These are phyloP conservation scores for Penicillium expansum DNA, from an alignment of 2,329 filamentous ascomycete species.

Conservation along the genomic window DNA sequence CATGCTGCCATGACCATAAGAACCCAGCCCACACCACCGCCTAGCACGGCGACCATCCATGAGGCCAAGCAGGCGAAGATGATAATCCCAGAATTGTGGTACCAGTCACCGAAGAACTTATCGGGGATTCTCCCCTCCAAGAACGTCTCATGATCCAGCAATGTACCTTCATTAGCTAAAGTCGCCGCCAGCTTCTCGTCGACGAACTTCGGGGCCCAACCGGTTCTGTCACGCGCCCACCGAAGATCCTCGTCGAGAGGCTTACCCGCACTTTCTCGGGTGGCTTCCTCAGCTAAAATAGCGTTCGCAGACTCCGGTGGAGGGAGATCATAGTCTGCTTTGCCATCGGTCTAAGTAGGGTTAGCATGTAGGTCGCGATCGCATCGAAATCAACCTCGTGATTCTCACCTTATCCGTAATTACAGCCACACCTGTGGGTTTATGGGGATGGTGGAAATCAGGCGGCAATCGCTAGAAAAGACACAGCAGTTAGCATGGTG, in stretches of 20 bases:
- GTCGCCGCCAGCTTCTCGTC: slow-evolving; percentile 53
- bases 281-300: slow-evolving; percentile 54
- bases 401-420: slow-evolving; percentile 67
- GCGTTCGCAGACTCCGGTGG: slow-evolving; percentile 60
- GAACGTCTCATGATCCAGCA: slow-evolving; percentile 85
- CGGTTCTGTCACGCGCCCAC: slow-evolving; percentile 62
- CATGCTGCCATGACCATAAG: slow-evolving; percentile 90
- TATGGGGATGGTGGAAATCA: slow-evolving; percentile 57
- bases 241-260: slow-evolving; percentile 55
- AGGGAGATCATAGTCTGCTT: slow-evolving; percentile 72
- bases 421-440: slow-evolving; percentile 50
- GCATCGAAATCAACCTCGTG: neutral
- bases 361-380: slow-evolving; percentile 2
- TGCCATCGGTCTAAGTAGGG: slow-evolving; percentile 59
- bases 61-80: slow-evolving; percentile 86
- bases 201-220: slow-evolving; percentile 87
- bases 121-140: slow-evolving; percentile 82
- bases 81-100: slow-evolving; percentile 94
- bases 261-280: slow-evolving; percentile 50
- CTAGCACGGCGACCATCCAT: slow-evolving; percentile 84
- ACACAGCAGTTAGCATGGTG: slow-evolving; percentile 12
- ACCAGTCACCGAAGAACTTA: slow-evolving; percentile 95
- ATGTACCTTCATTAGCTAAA: slow-evolving; percentile 56
- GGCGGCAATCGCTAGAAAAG: slow-evolving; percentile 57
- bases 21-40: slow-evolving; percentile 89